phyloP scores from a whole-genome alignment of 768 basidiomycete species.

The Leccinum subgranulosum region DNA sequence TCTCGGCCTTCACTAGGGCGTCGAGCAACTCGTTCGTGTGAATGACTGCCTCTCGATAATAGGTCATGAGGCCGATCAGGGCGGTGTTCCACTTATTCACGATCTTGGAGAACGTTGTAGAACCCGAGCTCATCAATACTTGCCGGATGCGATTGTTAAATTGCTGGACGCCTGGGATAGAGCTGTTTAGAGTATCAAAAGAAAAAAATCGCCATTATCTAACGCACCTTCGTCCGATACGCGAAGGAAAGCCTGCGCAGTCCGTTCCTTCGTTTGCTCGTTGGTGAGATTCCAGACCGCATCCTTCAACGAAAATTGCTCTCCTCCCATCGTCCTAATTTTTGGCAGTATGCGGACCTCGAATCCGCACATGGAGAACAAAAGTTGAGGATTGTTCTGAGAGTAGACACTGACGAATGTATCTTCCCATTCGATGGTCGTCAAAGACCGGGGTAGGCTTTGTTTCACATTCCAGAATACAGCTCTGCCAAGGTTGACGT shows the following conservation, averaged over 20 bases:
- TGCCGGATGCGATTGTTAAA: conserved; percentile 98
- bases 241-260: conserved; percentile 95
- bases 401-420: conserved; percentile 97
- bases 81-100: conserved; percentile 98
- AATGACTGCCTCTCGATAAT: conserved; percentile 96
- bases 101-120: conserved; percentile 98
- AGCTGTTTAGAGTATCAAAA: background rate
- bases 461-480: conserved; percentile 99
- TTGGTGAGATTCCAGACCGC: conserved; percentile 97
- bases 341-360: conserved; percentile 97
- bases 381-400: conserved; percentile 93
- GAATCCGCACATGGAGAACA: conserved; percentile 99
- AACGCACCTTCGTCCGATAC: conserved; percentile 87
- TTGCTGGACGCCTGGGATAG: conserved; percentile 71
- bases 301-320: conserved; percentile 95
- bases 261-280: conserved; percentile 95
- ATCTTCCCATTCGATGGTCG: conserved; percentile 99
- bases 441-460: conserved; percentile 89
- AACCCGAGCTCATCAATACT: conserved; percentile 97
- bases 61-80: conserved; percentile 94
- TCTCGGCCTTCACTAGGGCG: conserved; percentile 96
- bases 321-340: conserved; percentile 91
- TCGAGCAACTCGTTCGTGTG: conserved; percentile 97
- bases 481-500: conserved; percentile 96
- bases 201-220: no score